Conservation (phyloP, 148 eudicot genomes). For the Bassia scoparia region DNA sequence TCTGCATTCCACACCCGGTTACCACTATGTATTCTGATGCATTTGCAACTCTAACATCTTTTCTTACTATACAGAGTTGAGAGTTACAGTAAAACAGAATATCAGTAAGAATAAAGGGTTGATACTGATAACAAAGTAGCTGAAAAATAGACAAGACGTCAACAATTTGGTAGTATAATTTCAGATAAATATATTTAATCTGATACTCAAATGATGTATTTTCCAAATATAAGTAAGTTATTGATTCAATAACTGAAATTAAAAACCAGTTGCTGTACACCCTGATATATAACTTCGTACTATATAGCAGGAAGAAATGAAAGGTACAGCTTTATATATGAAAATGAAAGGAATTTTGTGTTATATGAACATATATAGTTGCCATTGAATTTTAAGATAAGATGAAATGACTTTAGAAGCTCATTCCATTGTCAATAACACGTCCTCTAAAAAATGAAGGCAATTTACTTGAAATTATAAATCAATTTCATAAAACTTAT, state of each 20-base stretch:
- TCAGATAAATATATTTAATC: too few relatives aligned
- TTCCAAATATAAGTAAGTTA: background rate
- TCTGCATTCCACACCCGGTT: slow-evolving; percentile 36
- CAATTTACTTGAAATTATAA: background rate
- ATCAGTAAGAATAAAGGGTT: background rate
- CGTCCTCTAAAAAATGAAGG: too few relatives aligned
- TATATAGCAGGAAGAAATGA: background rate
- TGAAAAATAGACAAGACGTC: background rate
- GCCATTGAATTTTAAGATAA: background rate
- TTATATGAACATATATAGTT: background rate
- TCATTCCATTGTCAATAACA: background rate
- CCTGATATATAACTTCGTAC: background rate
- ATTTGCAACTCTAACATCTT: slow-evolving; percentile 34
- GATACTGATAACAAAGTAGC: background rate
- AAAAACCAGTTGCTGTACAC: background rate
- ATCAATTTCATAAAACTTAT: background rate
- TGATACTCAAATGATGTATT: background rate
- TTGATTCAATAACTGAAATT: background rate
- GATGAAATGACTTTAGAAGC: background rate
- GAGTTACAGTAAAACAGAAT: too few relatives aligned
- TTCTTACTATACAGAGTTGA: too few relatives aligned
- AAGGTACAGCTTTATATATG: too few relatives aligned
- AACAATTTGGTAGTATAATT: background rate
- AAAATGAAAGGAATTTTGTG: too few relatives aligned
- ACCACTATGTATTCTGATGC: slow-evolving; percentile 49